Conservation (phyloP, 2,329 filamentous ascomycete genomes). For the Pezicula neosporulosa region DNA sequence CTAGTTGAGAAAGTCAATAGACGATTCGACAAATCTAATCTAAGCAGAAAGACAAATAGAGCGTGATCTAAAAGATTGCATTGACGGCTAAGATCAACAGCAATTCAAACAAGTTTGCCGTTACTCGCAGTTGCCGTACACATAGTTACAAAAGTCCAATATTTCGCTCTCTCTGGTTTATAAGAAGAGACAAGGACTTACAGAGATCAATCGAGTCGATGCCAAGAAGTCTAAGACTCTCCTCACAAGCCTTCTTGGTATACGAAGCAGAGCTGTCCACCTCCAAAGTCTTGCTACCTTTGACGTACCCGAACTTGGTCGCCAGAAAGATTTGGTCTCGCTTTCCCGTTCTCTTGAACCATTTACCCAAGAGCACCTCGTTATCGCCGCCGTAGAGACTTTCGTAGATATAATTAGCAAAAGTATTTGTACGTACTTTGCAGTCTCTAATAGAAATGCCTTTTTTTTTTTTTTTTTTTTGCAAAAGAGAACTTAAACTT, state of each 20-base stretch:
- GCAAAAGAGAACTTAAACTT: slow-evolving; percentile 3
- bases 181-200: slow-evolving; percentile 1
- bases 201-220: slow-evolving; percentile 33
- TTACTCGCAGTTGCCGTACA: too few species aligned
- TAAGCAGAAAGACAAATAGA: too few species aligned
- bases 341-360: slow-evolving; percentile 40
- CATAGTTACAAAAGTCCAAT: too few species aligned
- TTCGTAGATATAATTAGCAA: not conserved
- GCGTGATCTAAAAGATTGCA: too few species aligned
- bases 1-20: not conserved
- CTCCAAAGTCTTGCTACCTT: slow-evolving; percentile 12
- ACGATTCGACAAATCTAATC: not conserved
- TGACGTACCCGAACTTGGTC: slow-evolving; percentile 39
- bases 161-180: too few species aligned
- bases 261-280: slow-evolving; percentile 37
- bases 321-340: slow-evolving; percentile 46
- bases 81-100: too few species aligned
- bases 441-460: not conserved
- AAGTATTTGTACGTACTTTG: not conserved
- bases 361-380: slow-evolving; percentile 44
- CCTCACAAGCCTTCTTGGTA: slow-evolving; percentile 34
- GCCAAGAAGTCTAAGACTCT: slow-evolving; percentile 35
- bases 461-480: too few species aligned
- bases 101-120: too few species aligned
- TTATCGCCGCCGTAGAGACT: slow-evolving; percentile 30